Evolutionary conservation across 805 yeast genomes (phyloP), one percentile per base, ranked within the genome.

Genomic region (Saturnispora besseyi): DNA sequence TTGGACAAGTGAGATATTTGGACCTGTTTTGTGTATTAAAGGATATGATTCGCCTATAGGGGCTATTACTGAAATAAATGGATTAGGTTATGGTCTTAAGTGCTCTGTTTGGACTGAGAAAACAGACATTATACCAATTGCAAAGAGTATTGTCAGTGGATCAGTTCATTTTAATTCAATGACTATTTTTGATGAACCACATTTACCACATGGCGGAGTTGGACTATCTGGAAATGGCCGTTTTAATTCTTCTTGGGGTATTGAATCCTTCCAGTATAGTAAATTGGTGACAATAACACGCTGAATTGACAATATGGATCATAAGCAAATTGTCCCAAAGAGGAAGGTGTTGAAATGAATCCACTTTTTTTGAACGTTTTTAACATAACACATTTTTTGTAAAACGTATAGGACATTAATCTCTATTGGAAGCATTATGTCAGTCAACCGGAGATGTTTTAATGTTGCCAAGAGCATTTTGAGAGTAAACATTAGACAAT

Each of bases 181-280:
- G 22, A 59, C 60, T 8, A 51, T 60, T n/a, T 48, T 47, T 24
- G 62, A 57, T 45, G 61, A 60, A 46, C 48, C 61, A 3, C 60
- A 61, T 44, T 53, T 61, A 5, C 78, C 78, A 0, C 78, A 73
- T 54, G 78, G 78, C 1, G 78, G 77, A 9, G 61, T 67, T 24
- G 72, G 71, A 48, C 48, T 51, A 5, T 71, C 75, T 45, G 78
- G 78, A 2, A 51, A 50, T 30, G 78, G 77, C 57, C 38, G 72
- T 43, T 72, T 74, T 64, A 73, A 73, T 53, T 60, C 73, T 15
- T 48, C 44, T 10, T 74, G 77, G 77, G 78, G 78, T 0, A 55
- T 74, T 28, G 67, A 69, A 33, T 73, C 68, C 52, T 74, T 74
- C 52, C 52, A 63, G 7, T 66, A 64, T 48, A 49, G 59, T 9